Evolutionary conservation across 495 filamentous ascomycete species (phyloP).

Genomic region (Amphirosellinia nigrospora): DNA sequence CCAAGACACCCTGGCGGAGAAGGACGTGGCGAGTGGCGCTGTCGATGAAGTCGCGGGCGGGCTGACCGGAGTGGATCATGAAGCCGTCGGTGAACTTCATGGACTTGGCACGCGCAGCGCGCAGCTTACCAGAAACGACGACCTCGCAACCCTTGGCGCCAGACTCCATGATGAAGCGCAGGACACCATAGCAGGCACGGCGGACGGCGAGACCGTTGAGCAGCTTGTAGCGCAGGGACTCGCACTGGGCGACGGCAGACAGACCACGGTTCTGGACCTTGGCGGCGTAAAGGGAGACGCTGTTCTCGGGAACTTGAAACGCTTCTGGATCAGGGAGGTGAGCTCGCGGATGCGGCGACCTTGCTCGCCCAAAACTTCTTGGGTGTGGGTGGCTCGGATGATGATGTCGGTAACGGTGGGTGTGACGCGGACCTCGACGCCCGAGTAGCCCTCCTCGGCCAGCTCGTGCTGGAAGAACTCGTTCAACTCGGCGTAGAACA

Average conservation of each 20-base stretch:
- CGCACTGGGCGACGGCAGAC: constrained; percentile 99
- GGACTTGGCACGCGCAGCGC: constrained; percentile 97
- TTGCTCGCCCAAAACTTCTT: constrained; percentile 99
- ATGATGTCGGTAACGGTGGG: constrained; percentile 99
- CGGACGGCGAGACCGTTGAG: constrained; percentile 98
- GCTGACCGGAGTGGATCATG: constrained; percentile 99
- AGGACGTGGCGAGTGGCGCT: constrained; percentile 97
- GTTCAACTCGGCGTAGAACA: constrained; percentile 99
- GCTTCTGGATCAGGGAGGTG: constrained; percentile 99
- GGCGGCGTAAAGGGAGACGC: constrained; percentile 98
- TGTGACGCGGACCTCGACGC: constrained; percentile 99
- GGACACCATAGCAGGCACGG: constrained; percentile 98
- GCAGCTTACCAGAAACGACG: constrained; percentile 97
- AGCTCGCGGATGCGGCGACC: constrained; percentile 99
- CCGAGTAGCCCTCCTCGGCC: constrained; percentile 99
- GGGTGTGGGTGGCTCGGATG: constrained; percentile 99
- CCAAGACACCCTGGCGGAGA: constrained; percentile 97
- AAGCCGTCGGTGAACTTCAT: constrained; percentile 99
- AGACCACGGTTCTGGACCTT: constrained; percentile 99
- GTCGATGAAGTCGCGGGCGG: constrained; percentile 99
- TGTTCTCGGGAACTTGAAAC: constrained; percentile 99
- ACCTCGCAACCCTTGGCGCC: constrained; percentile 99
- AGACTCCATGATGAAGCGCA: constrained; percentile 99
- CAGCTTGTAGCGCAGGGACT: constrained; percentile 99
- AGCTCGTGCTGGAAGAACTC: constrained; percentile 99